Conservation (phyloP, 2,329 filamentous ascomycete species). For the Beauveria scarabaeidicola region DNA sequence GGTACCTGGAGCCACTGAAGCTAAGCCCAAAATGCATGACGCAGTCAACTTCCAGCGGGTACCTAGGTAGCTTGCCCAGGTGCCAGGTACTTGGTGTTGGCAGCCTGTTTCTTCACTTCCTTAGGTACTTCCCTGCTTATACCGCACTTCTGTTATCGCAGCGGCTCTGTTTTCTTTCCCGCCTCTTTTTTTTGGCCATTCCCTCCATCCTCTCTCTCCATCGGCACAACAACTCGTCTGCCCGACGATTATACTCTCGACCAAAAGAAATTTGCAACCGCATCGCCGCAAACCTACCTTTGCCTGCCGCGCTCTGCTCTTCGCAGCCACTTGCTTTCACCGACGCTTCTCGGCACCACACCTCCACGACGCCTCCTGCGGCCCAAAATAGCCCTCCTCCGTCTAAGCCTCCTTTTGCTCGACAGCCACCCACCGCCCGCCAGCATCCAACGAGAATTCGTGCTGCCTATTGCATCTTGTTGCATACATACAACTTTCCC, state of each 20-base stretch:
- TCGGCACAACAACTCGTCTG: not conserved
- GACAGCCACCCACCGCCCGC: not conserved
- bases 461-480: not conserved
- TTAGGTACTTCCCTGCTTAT: no score
- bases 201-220: not conserved
- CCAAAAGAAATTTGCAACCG: not conserved
- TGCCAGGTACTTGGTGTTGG: no score
- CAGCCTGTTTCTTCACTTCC: no score
- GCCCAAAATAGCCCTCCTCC: not conserved
- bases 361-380: not conserved
- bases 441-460: not conserved
- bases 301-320: not conserved
- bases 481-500: not conserved
- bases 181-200: not conserved
- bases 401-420: constrained; percentile 4
- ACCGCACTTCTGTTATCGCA: not conserved
- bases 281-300: not conserved
- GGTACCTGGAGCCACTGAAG: no score
- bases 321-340: not conserved
- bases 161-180: not conserved
- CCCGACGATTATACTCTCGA: not conserved
- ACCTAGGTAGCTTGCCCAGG: no score
- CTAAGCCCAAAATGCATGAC: no score
- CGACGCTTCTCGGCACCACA: not conserved
- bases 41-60: no score